These are phyloP conservation scores for Parasitella parasitica DNA, from an alignment of 371 early-diverging fungal species.

Conservation along the genomic window DNA sequence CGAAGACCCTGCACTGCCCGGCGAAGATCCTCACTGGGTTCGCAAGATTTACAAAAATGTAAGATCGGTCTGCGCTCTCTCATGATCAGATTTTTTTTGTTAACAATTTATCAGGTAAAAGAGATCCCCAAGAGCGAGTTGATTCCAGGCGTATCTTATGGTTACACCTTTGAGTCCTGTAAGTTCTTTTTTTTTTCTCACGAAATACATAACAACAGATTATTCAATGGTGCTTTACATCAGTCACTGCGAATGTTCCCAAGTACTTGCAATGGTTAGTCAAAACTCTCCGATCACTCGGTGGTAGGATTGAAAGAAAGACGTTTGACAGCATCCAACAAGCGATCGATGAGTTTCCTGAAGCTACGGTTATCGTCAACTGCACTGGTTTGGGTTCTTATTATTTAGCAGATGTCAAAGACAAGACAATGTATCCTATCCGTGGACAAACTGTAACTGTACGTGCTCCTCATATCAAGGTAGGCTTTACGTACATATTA, in stretches of 20 bases:
- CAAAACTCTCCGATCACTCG: conserved; percentile 46
- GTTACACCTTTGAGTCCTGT: conserved; percentile 38
- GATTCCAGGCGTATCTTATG: conserved; percentile 18
- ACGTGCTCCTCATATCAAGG: conserved; percentile 64
- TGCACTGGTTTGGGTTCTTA: conserved; percentile 71
- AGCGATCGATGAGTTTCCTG: conserved; percentile 29
- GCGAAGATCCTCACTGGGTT: conserved; percentile 34
- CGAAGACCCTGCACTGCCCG: conserved; percentile 16
- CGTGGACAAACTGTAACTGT: conserved; percentile 79
- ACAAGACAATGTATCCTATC: conserved; percentile 61
- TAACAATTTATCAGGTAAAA: conserved; percentile 8
- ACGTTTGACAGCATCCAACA: conserved; percentile 57
- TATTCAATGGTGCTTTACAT: no score
- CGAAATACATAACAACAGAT: neutral
- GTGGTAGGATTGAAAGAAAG: conserved; percentile 54
- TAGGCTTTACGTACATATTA: neutral
- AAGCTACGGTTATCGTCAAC: conserved; percentile 67
- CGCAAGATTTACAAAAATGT: conserved; percentile 35
- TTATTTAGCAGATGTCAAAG: conserved; percentile 68
- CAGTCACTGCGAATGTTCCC: conserved; percentile 39
- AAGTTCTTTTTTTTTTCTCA: conserved; percentile 15
- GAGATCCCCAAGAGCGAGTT: conserved; percentile 24
- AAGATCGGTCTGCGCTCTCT: neutral
- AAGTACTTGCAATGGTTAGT: conserved; percentile 69
- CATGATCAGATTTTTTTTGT: neutral